phyloP scores from a whole-genome alignment of 805 yeast genomes.

The Candida manassasensis region DNA sequence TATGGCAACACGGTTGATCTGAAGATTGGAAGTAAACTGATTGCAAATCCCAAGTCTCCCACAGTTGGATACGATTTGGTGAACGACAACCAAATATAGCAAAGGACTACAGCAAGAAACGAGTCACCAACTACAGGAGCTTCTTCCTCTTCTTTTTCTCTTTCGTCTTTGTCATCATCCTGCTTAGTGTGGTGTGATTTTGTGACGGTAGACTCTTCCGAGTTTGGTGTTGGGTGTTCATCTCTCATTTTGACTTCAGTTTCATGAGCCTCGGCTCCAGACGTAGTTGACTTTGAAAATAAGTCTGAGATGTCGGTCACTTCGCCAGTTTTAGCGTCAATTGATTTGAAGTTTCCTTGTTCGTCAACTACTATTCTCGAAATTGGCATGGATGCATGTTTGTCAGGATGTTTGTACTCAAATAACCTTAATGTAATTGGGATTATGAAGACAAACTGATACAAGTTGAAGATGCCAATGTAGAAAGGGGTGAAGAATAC shows the following conservation, averaged over 20 bases:
- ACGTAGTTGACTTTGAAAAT: not conserved
- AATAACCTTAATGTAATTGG: conserved; percentile 72
- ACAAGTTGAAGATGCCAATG: conserved; percentile 77
- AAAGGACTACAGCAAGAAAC: conserved; percentile 47
- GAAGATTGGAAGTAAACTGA: conserved; percentile 39
- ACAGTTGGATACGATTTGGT: conserved; percentile 84
- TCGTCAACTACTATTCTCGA: not conserved
- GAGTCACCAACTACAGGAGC: conserved; percentile 39
- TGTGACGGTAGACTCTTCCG: too few species aligned
- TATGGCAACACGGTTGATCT: conserved; percentile 43
- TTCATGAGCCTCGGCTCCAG: not conserved
- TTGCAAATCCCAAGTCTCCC: conserved; percentile 58
- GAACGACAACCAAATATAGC: conserved; percentile 45
- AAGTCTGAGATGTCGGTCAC: not conserved
- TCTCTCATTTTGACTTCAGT: not conserved
- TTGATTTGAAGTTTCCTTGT: not conserved
- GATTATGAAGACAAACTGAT: conserved; percentile 56
- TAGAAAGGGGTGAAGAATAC: conserved; percentile 83
- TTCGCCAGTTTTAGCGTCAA: conserved; percentile 2
- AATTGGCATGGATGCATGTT: conserved; percentile 1
- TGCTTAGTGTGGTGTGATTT: too few species aligned
- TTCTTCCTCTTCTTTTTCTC: too few species aligned
- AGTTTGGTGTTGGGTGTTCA: too few species aligned
- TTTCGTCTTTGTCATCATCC: too few species aligned
- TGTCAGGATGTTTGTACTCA: conserved; percentile 15